phyloP scores from a whole-genome alignment of 257 asterid genomes.

The Salvia hispanica region DNA sequence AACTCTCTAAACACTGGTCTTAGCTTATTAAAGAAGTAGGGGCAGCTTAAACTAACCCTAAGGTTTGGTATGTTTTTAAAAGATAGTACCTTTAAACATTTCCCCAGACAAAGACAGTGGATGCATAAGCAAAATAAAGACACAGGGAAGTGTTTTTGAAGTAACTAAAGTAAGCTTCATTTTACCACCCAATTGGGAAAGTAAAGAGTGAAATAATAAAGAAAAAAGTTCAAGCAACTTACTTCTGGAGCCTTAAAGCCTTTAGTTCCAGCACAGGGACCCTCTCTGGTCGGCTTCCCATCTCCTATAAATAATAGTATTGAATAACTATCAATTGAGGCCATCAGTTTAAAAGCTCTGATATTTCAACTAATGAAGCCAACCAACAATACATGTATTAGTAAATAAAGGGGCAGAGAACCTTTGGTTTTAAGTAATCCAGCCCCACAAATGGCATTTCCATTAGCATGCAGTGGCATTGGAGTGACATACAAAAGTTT shows the following conservation, averaged over 20 bases:
- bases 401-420: constrained; percentile 18
- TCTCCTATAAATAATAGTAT: constrained; percentile 40
- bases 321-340: constrained; percentile 2
- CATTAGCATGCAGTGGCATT: constrained; percentile 84
- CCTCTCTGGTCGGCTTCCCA: constrained; percentile 67
- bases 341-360: background rate
- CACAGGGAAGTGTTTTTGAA: background rate
- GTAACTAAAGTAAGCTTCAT: constrained; percentile 10
- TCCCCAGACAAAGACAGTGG: too few species aligned
- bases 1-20: too few species aligned
- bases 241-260: constrained; percentile 99
- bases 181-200: background rate
- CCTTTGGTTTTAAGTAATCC: constrained; percentile 66
- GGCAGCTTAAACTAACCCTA: too few species aligned
- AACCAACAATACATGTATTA: background rate
- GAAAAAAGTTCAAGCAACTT: constrained; percentile 5
- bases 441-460: constrained; percentile 67
- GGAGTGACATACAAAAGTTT: constrained; percentile 66
- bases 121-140: too few species aligned
- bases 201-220: background rate
- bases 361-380: background rate
- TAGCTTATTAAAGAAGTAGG: too few species aligned
- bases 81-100: too few species aligned
- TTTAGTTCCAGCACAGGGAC: constrained; percentile 92
- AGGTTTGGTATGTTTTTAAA: too few species aligned